phyloP scores from a whole-genome alignment of 352 stramenopile species.

The Pythium oligandrum region DNA sequence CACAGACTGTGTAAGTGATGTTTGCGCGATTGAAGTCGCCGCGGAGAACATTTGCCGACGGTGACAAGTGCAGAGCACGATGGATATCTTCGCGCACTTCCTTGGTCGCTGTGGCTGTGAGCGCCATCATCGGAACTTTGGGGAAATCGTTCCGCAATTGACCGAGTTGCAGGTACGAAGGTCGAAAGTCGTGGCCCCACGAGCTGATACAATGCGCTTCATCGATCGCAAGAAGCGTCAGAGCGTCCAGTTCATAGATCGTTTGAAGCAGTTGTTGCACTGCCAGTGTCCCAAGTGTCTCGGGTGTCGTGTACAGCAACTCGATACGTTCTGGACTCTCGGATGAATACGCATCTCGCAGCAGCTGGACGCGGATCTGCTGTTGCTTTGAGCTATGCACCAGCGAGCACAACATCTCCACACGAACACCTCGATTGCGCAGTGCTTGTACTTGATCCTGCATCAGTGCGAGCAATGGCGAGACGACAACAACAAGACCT shows the following conservation, averaged over 20 bases:
- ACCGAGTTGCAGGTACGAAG: constrained; percentile 47
- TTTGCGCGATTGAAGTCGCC: constrained; percentile 60
- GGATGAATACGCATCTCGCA: constrained; percentile 16
- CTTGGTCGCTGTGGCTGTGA: constrained; percentile 87
- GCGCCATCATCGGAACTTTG: constrained; percentile 58
- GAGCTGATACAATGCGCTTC: constrained; percentile 92
- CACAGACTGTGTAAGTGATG: constrained; percentile 43
- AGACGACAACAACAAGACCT: constrained; percentile 84
- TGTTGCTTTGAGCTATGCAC: constrained; percentile 22
- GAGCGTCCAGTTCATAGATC: constrained; percentile 15
- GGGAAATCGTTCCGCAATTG: constrained; percentile 28
- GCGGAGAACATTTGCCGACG: constrained; percentile 27
- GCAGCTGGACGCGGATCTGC: constrained; percentile 20
- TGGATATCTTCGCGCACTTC: constrained; percentile 58
- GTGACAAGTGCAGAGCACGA: constrained; percentile 25
- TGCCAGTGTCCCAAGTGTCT: constrained; percentile 56
- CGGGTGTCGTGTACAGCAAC: constrained; percentile 88
- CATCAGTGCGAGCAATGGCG: constrained; percentile 85
- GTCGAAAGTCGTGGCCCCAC: constrained; percentile 88
- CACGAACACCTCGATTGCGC: constrained; percentile 25
- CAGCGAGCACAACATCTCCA: constrained; percentile 56
- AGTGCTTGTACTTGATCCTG: constrained; percentile 81
- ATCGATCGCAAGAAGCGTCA: constrained; percentile 75
- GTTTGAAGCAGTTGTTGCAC: constrained; percentile 37
- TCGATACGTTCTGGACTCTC: constrained; percentile 22